phyloP scores from a whole-genome alignment of 2,329 filamentous ascomycete species.

The Colletotrichum eremochloae region DNA sequence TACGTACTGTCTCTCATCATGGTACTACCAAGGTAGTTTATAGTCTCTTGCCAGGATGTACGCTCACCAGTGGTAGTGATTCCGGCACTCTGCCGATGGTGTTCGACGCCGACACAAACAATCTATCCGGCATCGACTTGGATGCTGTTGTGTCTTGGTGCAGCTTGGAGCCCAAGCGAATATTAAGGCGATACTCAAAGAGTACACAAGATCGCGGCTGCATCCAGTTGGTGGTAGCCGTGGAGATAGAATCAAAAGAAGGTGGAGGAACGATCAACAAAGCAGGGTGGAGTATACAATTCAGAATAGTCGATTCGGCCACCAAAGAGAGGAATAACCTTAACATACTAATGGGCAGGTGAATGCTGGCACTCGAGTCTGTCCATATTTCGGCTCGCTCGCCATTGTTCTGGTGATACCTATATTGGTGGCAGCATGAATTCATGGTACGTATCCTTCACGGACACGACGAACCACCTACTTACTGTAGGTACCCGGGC shows the following conservation, averaged over 20 bases:
- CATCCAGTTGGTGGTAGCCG: neutral
- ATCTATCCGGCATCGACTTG: conserved; percentile 1
- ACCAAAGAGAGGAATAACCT: neutral
- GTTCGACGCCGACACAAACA: neutral
- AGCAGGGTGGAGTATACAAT: neutral
- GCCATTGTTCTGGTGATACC: neutral
- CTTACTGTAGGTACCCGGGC: neutral
- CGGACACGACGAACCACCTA: conserved; percentile 2
- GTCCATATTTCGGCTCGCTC: neutral
- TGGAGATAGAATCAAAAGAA: neutral
- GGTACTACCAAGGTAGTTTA: neutral
- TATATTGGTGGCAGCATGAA: neutral
- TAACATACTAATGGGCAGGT: neutral
- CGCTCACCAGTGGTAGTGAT: neutral
- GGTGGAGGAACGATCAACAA: neutral
- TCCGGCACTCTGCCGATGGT: conserved; percentile 27
- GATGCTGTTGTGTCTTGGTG: neutral
- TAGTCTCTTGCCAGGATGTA: neutral
- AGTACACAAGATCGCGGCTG: neutral
- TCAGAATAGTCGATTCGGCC: neutral
- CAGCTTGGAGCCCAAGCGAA: neutral
- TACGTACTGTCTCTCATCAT: neutral
- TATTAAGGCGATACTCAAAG: neutral
- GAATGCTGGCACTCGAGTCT: neutral
- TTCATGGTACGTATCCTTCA: neutral